These are phyloP conservation scores for Pythium oligandrum DNA, from an alignment of 352 stramenopile genomes.

Conservation along the genomic window DNA sequence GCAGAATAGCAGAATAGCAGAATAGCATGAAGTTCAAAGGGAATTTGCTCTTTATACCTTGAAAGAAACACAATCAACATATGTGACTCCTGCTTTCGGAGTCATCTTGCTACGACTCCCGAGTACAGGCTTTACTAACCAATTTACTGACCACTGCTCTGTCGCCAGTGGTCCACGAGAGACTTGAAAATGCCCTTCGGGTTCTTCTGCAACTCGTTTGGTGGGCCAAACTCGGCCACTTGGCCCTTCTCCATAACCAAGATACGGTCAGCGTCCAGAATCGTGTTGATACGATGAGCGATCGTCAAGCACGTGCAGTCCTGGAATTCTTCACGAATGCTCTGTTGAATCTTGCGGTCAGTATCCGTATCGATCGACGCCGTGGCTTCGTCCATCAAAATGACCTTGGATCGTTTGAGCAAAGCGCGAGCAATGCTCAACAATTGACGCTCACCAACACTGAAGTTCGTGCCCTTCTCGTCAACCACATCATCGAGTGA, in stretches of 20 bases:
- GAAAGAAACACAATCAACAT: no score
- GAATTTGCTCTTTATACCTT: no score
- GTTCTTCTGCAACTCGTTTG: conserved; percentile 76
- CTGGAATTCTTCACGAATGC: conserved; percentile 16
- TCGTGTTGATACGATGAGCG: conserved; percentile 95
- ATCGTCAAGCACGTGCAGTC: conserved; percentile 93
- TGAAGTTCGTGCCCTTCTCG: conserved; percentile 91
- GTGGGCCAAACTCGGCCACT: conserved; percentile 85
- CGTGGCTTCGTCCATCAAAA: conserved; percentile 19
- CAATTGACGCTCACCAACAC: conserved; percentile 89
- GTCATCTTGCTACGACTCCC: no score
- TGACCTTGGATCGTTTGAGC: conserved; percentile 67
- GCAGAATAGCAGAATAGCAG: no score
- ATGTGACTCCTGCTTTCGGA: no score
- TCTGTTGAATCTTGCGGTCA: conserved; percentile 22
- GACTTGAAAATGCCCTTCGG: conserved; percentile 43
- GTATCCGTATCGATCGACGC: background rate
- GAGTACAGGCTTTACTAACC: background rate
- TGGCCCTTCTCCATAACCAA: conserved; percentile 94
- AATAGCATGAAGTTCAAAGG: no score
- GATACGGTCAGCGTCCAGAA: conserved; percentile 94
- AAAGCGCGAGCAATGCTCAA: conserved; percentile 91
- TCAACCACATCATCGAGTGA: conserved; percentile 79
- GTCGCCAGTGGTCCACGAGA: conserved; percentile 57
- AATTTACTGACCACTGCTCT: conserved; percentile 24